Evolutionary conservation across 768 basidiomycete genomes (phyloP).

Genomic region (Mrakia gelida): DNA sequence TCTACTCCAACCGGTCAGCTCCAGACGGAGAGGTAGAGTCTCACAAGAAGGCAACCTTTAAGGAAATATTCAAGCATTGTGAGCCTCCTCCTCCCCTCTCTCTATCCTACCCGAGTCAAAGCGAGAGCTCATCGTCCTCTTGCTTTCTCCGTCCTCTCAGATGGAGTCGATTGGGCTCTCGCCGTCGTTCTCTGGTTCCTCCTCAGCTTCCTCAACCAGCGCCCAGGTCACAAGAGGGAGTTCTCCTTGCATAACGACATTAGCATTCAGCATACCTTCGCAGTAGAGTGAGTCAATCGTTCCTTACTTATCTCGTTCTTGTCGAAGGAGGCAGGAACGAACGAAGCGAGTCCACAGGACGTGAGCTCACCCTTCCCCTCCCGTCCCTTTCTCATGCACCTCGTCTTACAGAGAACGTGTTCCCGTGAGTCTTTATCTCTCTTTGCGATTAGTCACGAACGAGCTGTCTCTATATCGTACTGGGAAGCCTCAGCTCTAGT

Average conservation of each 20-base stretch:
- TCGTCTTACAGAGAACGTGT: conserved; percentile 61
- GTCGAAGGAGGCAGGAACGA: neutral
- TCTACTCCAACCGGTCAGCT: neutral
- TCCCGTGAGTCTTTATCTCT: conserved; percentile 52
- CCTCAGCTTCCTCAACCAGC: conserved; percentile 30
- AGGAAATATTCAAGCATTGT: conserved; percentile 17
- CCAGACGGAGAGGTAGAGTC: neutral
- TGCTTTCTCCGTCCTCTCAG: neutral
- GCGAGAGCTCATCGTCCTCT: neutral
- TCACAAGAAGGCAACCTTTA: conserved; percentile 7
- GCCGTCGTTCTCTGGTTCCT: conserved; percentile 25
- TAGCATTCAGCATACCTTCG: conserved; percentile 40
- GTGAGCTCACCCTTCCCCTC: conserved; percentile 47
- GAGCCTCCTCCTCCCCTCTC: neutral
- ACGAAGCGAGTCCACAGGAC: conserved; percentile 18
- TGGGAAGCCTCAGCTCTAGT: too few species aligned
- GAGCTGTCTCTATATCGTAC: too few species aligned
- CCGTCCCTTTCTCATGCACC: conserved; percentile 31
- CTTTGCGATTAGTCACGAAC: too few species aligned
- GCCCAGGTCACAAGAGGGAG: conserved; percentile 56
- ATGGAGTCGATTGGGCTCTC: conserved; percentile 28
- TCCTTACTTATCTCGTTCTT: too few species aligned
- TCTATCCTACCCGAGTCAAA: too few species aligned
- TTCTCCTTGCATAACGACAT: conserved; percentile 71
- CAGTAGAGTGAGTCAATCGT: neutral